A percentile compares a stretch with the other conserved stretches of the same genome.
These are phyloP conservation scores for Phenoliferia sp. DNA, from an alignment of 1,284 basidiomycete genomes.

Conservation along the genomic window DNA sequence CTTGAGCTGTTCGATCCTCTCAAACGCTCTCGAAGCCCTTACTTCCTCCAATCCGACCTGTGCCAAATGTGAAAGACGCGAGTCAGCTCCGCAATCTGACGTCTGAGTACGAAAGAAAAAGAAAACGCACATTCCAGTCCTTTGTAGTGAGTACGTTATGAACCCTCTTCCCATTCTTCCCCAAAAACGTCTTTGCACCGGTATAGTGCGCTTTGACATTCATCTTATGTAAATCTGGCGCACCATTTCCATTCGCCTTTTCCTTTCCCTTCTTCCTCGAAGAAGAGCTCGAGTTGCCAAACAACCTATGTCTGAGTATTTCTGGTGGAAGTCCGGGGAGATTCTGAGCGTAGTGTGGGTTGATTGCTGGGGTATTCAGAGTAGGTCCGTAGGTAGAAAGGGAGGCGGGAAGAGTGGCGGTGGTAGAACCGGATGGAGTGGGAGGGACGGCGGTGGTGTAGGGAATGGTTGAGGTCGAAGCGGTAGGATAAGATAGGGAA, in stretches of 20 bases:
- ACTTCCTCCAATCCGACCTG: conserved; percentile 32
- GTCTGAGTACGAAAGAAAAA: conserved; percentile 2
- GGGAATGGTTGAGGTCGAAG: neutral
- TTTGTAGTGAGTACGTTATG: conserved; percentile 33
- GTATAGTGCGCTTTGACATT: conserved; percentile 33
- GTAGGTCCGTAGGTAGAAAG: conserved; percentile 7
- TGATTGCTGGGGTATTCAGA: conserved; percentile 15
- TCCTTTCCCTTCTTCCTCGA: conserved; percentile 31
- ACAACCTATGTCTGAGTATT: conserved; percentile 27
- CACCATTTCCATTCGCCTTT: conserved; percentile 8
- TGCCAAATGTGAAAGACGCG: neutral
- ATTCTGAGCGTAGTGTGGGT: conserved; percentile 17
- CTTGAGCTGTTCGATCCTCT: conserved; percentile 81
- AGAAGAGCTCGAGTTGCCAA: no score
- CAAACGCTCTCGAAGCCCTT: conserved; percentile 58
- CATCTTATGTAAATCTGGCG: conserved; percentile 35
- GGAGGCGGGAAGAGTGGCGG: neutral
- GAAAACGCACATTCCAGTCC: conserved; percentile 33
- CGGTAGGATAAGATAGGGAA: neutral
- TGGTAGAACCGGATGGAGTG: neutral
- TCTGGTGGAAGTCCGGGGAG: conserved; percentile 28
- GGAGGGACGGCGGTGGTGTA: neutral
- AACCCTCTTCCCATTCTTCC: conserved; percentile 32
- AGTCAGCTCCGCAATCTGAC: neutral
- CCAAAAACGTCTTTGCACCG: conserved; percentile 31